Evolutionary conservation across 768 basidiomycete genomes (phyloP), one percentile per base, ranked within the genome.

Genomic region (Boletus bicolor): DNA sequence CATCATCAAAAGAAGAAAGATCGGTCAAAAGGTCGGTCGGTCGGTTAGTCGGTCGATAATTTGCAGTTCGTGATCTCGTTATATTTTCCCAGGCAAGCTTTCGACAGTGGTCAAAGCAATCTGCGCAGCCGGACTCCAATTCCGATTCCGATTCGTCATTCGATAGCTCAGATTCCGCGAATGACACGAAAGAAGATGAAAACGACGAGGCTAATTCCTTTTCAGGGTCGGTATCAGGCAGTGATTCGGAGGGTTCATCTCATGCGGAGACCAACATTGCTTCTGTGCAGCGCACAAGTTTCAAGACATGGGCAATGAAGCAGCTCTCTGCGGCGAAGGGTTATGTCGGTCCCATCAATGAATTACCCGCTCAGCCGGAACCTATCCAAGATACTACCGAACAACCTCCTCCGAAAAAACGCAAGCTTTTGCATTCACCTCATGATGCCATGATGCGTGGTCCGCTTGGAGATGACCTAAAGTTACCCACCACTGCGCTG

Each of bases 291-390:
- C 83, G 68, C 30, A 63, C 74, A 4, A 81, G 82, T 7, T 98
- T 97, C 81, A 97, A 97, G 68, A 78, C 85, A 39, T 97, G 95
- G 95, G 95, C 94, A 0, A 67, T 85, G 57, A 82, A 87, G 52
- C 93, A 97, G 66, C 78, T 91, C 49, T 84, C 76, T 49, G 65
- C 61, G 4, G 79, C 72, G 19, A 82, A 82, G 61, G 70, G 68
- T 39, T 76, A 80, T 44, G 47, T 62, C 9, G 46, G 49, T 3
- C 55, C 61, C 3, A n/a, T 57, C 28, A 49, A 59, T 44, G 51
- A 61, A 28, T 51, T 55, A 55, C 51, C 58, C 19, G 28, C 65
- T 14, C 54, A 63, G 34, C 41, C 61, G 10, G 64, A 66, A 49
- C 46, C 30, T 7, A 44, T 32, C 15, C 38, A 43, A 19, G 37